Conservation (phyloP, 768 basidiomycete genomes). For the Boletus vermiculosoides region DNA sequence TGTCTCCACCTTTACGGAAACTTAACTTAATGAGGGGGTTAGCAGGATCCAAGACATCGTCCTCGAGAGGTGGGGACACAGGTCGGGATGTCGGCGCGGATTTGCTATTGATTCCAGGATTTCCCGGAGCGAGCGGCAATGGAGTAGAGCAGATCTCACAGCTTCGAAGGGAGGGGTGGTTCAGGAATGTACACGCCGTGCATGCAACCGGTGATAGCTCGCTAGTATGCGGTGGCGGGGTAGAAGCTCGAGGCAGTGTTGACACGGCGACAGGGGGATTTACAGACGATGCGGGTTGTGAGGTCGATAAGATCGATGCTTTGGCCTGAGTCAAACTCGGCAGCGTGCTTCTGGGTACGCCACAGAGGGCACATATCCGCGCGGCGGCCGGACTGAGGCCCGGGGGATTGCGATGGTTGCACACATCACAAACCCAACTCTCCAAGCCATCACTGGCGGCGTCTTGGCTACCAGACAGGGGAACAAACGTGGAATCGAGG, state of each 20-base stretch:
- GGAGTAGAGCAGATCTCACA: constrained; percentile 89
- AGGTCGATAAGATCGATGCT: constrained; percentile 38
- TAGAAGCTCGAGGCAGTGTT: constrained; percentile 18
- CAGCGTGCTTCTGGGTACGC: constrained; percentile 58
- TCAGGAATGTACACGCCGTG: constrained; percentile 89
- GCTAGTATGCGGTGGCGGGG: constrained; percentile 23
- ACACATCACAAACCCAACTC: constrained; percentile 88
- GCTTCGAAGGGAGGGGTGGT: constrained; percentile 64
- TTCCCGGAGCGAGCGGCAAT: constrained; percentile 41
- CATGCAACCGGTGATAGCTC: constrained; percentile 54
- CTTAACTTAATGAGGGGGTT: constrained; percentile 72
- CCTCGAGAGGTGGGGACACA: constrained; percentile 43
- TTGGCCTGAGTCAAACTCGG: constrained; percentile 25
- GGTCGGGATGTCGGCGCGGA: constrained; percentile 70
- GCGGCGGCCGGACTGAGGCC: constrained; percentile 68
- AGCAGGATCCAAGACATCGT: constrained; percentile 27
- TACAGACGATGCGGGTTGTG: constrained; percentile 40
- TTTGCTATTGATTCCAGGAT: constrained; percentile 37
- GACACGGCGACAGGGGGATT: constrained; percentile 28
- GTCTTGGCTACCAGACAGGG: constrained; percentile 29
- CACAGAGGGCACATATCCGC: constrained; percentile 77
- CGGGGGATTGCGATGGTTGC: constrained; percentile 78
- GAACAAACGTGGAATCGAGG: constrained; percentile 40
- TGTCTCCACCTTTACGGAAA: constrained; percentile 90
- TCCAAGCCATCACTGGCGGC: constrained; percentile 39